These are phyloP conservation scores for Lachnellula cervina DNA, from an alignment of 2,329 filamentous ascomycete genomes.

Conservation along the genomic window DNA sequence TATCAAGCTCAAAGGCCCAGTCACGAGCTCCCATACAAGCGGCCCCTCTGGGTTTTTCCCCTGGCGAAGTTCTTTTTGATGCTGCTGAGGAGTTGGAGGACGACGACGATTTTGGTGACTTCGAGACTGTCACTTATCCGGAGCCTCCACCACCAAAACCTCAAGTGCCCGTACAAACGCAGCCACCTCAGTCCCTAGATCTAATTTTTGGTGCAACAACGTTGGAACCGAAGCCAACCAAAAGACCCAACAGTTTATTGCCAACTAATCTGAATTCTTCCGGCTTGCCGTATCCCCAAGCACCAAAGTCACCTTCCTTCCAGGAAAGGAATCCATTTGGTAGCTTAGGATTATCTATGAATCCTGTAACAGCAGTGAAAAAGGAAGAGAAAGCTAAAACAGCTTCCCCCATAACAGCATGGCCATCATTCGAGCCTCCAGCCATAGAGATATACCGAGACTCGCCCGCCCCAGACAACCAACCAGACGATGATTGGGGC, in stretches of 20 bases:
- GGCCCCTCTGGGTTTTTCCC: slow-evolving; percentile 11
- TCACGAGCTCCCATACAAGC: slow-evolving; percentile 8
- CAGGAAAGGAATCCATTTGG: slow-evolving; percentile 50
- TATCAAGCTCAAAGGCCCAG: slow-evolving; percentile 3
- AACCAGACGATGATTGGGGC: slow-evolving; percentile 47
- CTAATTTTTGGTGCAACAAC: slow-evolving; percentile 29
- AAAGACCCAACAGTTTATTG: slow-evolving; percentile 31
- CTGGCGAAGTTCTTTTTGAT: slow-evolving; percentile 32
- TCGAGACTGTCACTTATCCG: slow-evolving; percentile 48
- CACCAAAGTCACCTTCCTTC: slow-evolving; percentile 49
- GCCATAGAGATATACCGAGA: slow-evolving; percentile 23
- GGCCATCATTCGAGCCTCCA: slow-evolving; percentile 26
- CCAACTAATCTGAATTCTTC: slow-evolving; percentile 25
- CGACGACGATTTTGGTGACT: slow-evolving; percentile 63
- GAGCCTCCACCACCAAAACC: slow-evolving; percentile 20
- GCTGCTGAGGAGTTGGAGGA: slow-evolving; percentile 36
- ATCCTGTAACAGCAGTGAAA: slow-evolving; percentile 32
- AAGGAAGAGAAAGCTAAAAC: slow-evolving; percentile 31
- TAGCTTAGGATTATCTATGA: slow-evolving; percentile 43
- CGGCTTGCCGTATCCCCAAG: slow-evolving; percentile 39
- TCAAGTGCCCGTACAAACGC: slow-evolving; percentile 9
- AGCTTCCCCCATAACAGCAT: slow-evolving; percentile 28
- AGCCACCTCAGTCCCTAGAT: slow-evolving; percentile 24
- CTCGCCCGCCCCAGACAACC: slow-evolving; percentile 25
- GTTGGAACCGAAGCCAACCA: slow-evolving; percentile 29